These are phyloP conservation scores for Bipolaris victoriae DNA, from an alignment of 2,329 filamentous ascomycete species.

Conservation along the genomic window DNA sequence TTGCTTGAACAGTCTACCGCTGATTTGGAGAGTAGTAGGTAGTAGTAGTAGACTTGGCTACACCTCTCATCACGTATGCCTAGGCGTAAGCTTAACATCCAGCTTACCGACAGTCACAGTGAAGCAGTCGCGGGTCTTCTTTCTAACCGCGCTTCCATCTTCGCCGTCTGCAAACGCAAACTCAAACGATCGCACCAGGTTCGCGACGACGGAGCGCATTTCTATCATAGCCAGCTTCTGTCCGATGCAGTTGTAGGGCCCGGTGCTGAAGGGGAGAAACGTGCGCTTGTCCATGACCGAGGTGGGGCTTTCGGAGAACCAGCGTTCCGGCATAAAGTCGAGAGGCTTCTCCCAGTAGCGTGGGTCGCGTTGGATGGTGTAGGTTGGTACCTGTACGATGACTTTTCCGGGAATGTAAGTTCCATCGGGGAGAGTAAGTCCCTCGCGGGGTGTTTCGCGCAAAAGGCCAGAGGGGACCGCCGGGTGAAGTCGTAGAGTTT, in stretches of 20 bases:
- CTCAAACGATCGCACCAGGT: conserved; percentile 66
- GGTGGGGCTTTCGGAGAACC: conserved; percentile 33
- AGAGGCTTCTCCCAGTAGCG: conserved; percentile 35
- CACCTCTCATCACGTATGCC: neutral
- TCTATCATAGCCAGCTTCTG: conserved; percentile 70
- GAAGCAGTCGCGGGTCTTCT: conserved; percentile 37
- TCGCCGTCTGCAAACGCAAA: conserved; percentile 48
- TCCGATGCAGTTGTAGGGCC: conserved; percentile 72
- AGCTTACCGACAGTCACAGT: conserved; percentile 39
- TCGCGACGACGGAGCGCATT: conserved; percentile 65
- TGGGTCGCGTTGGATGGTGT: conserved; percentile 39
- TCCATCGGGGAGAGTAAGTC: conserved; percentile 38
- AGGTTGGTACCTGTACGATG: conserved; percentile 39
- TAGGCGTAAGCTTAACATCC: conserved; percentile 28
- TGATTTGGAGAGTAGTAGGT: no score
- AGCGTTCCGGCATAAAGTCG: conserved; percentile 40
- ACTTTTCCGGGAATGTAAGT: conserved; percentile 41
- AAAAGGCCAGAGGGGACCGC: conserved; percentile 39
- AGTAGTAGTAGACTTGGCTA: no score
- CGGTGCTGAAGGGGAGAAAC: conserved; percentile 74
- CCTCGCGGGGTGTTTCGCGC: conserved; percentile 43
- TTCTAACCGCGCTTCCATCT: conserved; percentile 27
- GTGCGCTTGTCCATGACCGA: conserved; percentile 54
- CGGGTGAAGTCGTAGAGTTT: conserved; percentile 40
- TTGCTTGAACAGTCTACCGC: no score